These are phyloP conservation scores for Mycena rosella DNA, from an alignment of 768 basidiomycete species.

Conservation along the genomic window DNA sequence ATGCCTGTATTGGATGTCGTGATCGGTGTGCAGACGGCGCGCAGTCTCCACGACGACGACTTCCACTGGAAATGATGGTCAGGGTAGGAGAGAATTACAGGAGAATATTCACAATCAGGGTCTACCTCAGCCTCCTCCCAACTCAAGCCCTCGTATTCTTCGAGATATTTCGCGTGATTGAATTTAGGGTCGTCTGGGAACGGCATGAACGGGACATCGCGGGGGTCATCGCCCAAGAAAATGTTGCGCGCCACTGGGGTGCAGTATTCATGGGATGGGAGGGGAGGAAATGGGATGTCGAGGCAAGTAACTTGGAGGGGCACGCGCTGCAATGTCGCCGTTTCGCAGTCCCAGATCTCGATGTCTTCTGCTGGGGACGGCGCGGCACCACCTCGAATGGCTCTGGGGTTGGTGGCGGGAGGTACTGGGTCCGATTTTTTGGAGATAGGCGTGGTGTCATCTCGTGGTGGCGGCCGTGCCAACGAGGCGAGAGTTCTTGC, in stretches of 20 bases:
- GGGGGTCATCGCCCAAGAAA: constrained; percentile 69
- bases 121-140: constrained; percentile 56
- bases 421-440: background rate
- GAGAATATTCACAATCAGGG: constrained; percentile 51
- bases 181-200: constrained; percentile 73
- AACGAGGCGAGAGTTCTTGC: constrained; percentile 29
- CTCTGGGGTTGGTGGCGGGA: background rate
- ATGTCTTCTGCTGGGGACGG: background rate
- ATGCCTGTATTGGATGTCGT: constrained; percentile 54
- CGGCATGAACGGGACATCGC: constrained; percentile 70
- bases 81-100: background rate
- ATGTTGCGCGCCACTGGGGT: constrained; percentile 62
- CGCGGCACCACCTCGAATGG: background rate
- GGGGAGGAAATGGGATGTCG: constrained; percentile 33
- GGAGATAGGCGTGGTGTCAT: background rate
- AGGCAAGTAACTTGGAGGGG: constrained; percentile 28
- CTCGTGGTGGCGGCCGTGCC: constrained; percentile 9
- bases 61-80: constrained; percentile 52
- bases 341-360: constrained; percentile 28
- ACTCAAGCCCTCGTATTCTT: constrained; percentile 58
- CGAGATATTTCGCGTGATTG: constrained; percentile 51
- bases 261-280: constrained; percentile 68
- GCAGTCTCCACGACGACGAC: constrained; percentile 63
- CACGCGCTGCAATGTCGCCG: constrained; percentile 22
- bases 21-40: constrained; percentile 53